These are phyloP conservation scores for Curvularia sp. DNA, from an alignment of 2,329 filamentous ascomycete genomes.

Conservation along the genomic window DNA sequence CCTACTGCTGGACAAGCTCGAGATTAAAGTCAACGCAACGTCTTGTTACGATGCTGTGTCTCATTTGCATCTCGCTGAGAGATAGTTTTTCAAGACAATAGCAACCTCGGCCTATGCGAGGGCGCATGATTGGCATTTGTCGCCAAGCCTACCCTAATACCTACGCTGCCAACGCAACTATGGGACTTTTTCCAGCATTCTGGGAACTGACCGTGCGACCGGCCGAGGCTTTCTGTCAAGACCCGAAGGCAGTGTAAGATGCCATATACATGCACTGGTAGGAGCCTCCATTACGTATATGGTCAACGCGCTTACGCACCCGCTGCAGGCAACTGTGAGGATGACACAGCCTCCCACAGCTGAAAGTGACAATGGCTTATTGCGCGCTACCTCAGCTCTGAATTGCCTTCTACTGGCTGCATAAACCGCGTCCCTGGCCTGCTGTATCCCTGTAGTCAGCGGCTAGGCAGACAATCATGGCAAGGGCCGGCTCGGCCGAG, in stretches of 20 bases:
- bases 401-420: not conserved
- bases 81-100: not conserved
- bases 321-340: slow-evolving; percentile 32
- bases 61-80: not conserved
- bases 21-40: not conserved
- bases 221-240: not conserved
- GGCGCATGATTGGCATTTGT: not conserved
- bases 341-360: slow-evolving; percentile 16
- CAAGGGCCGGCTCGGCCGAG: slow-evolving; percentile 3
- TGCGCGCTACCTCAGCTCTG: not conserved
- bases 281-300: slow-evolving; percentile 6
- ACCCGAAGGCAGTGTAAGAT: not conserved
- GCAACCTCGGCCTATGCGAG: not conserved
- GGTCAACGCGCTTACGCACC: slow-evolving; percentile 31
- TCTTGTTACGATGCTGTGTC: not conserved
- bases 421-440: not conserved
- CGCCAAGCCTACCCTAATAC: not conserved
- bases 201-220: not conserved
- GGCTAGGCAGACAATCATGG: slow-evolving; percentile 7
- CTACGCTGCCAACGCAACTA: not conserved
- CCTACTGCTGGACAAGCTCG: not conserved
- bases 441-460: slow-evolving; percentile 11
- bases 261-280: not conserved
- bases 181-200: not conserved
- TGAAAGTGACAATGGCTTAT: slow-evolving; percentile 7